Evolutionary conservation across 2,329 filamentous ascomycete genomes (phyloP), one percentile per base, ranked within the genome.

Genomic region (Malbranchea zuffiana): DNA sequence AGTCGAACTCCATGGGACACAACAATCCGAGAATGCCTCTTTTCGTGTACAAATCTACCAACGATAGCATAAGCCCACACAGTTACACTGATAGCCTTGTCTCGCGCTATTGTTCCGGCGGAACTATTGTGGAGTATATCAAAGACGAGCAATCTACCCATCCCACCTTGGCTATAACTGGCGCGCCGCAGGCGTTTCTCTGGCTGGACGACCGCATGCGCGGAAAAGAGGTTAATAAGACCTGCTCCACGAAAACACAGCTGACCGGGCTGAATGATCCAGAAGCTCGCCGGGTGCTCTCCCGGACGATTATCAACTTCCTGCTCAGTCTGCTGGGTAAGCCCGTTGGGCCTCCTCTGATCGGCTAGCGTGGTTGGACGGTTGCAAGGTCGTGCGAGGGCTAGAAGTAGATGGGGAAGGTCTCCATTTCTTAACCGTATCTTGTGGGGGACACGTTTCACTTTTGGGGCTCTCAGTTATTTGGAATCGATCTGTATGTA

Each of bases 41-140:
- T 5, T 67, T 67, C 41, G 48, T 68, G 3, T 72, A 72, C 50
- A 72, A 72, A 42, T 63, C 67, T 0, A 57, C 65, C 12, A 41
- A 47, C 2, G 69, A 74, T 24, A 61, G 71, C 36, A 51, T 68
- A 33, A 64, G 59, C 5, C 52, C 56, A 3, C 52, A 68, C 3
- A 51, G 45, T 3, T 61, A 65, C 19, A 69, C 63, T 2, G 67
- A 72, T 36, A 52, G 42, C 0, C 45, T 70, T 12, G 57, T 69
- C 0, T 36, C 54, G 0, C 45, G 50, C 10, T 69, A 65, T 37
- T 71, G 67, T 37, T 43, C 37, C 0, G 51, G 47, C 3, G 63
- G 62, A 2, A 63, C 56, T 0, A 57, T 57, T 3, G 60, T 72
- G 5, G 49, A 55, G 2, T 71, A 67, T 39, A 54, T 65, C 33